Evolutionary conservation across 2,329 filamentous ascomycete genomes (phyloP), one percentile per base, ranked within the genome.

Genomic region (Tricladium varicosporioides): DNA sequence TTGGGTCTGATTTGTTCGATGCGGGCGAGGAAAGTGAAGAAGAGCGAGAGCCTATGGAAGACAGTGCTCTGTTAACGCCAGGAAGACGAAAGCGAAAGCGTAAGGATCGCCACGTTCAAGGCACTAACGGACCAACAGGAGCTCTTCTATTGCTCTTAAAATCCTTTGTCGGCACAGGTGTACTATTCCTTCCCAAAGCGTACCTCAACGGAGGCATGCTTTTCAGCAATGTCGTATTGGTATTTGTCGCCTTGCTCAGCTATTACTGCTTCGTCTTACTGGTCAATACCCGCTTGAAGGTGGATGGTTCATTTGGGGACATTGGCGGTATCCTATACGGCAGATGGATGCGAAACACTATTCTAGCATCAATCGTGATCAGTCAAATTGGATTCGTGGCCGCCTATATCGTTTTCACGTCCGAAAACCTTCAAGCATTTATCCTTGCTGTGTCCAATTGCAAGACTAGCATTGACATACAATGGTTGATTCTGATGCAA

Each of bases 211-310:
- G 94, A 53, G 94, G 94, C 57, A 97, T 99, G 92, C 76, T 96
- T 14, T 99, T 99, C 74, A 96, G 92, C 67, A 96, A 95, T 70
- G 63, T 95, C 51, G 89, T 99, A 14, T 82, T 99, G n/a, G 78
- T 99, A 18, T 82, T 80, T 42, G 91, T 99, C 14, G 92, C 94
- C 5, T 78, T 83, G 1, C 78, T 99, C 58, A 97, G 92, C 71
- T 99, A 96, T 75, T 96, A 97, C 77, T 97, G 92, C 76, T 99
- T 99, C 74, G 92, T 99, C 44, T 80, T 99, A 13, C 82, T 99
- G 32, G 92, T 97, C 61, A 87, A 87, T 58, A 94, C 92, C 1
- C 88, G 94, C 33, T 78, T 96, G 49, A 88, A 85, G 70, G 84
- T 97, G 27, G 88, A 92, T 49, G 92, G 90, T n/a, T 97, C 94